Percentiles rank a stretch among this genome's conserved stretches.
Conservation (phyloP, 2,329 filamentous ascomycete genomes). For the Phialophora macrospora region DNA sequence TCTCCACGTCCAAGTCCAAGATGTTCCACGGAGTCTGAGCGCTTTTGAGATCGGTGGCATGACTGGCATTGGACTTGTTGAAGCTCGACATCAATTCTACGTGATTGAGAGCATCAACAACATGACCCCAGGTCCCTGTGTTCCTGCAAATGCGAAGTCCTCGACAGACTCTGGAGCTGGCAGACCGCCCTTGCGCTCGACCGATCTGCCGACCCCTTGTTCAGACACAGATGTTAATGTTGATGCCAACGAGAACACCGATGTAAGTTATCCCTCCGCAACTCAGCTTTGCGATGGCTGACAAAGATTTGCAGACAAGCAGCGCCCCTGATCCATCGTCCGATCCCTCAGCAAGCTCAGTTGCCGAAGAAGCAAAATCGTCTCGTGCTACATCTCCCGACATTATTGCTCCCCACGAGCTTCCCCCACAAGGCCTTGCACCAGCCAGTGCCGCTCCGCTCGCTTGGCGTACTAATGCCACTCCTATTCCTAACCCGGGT, state of each 20-base stretch:
- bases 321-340: conserved; percentile 6
- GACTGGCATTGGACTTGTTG: conserved; percentile 48
- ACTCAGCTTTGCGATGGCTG: background rate
- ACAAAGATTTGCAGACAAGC: background rate
- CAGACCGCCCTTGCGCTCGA: background rate
- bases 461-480: background rate
- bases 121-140: conserved; percentile 41
- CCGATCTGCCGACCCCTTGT: background rate
- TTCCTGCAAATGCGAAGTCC: background rate
- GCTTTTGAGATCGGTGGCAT: conserved; percentile 50
- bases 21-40: conserved; percentile 46
- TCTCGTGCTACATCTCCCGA: background rate
- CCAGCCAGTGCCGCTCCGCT: conserved; percentile 1
- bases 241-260: background rate
- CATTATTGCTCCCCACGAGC: background rate
- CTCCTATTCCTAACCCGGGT: background rate
- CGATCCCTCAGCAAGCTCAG: background rate
- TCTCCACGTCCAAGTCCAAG: conserved; percentile 44
- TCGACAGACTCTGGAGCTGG: background rate
- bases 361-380: conserved; percentile 8
- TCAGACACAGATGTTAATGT: background rate
- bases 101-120: conserved; percentile 43
- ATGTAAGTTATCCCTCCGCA: background rate
- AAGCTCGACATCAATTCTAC: conserved; percentile 45
- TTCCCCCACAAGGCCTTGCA: background rate